Conservation (phyloP, 257 asterid genomes). For the Schizonepeta tenuifolia region DNA sequence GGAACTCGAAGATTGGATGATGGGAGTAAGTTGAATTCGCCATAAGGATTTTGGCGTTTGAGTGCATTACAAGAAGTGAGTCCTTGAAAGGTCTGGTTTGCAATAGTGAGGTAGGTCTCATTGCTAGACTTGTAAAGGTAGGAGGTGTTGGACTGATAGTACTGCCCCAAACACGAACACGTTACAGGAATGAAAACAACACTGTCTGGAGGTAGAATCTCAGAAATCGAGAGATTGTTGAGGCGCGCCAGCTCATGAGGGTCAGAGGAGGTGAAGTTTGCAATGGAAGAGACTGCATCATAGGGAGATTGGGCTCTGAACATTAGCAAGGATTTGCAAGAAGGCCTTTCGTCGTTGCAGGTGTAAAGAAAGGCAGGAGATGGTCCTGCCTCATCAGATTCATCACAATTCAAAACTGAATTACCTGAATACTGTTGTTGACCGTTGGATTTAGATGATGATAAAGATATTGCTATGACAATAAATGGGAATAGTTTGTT, state of each 20-base stretch:
- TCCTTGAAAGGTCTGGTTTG: constrained; percentile 53
- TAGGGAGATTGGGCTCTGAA: constrained; percentile 48
- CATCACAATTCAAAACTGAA: constrained; percentile 40
- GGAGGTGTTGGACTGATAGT: constrained; percentile 65
- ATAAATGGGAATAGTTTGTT: constrained; percentile 23
- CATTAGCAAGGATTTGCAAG: constrained; percentile 55
- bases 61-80: constrained; percentile 65
- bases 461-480: constrained; percentile 25
- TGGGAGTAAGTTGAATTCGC: constrained; percentile 15
- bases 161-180: constrained; percentile 61
- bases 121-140: constrained; percentile 28
- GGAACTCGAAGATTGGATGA: constrained; percentile 54
- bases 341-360: constrained; percentile 45
- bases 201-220: constrained; percentile 35
- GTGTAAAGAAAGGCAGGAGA: constrained; percentile 53
- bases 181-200: constrained; percentile 59
- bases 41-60: constrained; percentile 42
- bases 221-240: constrained; percentile 50
- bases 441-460: constrained; percentile 34
- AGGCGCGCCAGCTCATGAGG: constrained; percentile 41
- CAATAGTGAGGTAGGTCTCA: constrained; percentile 51
- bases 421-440: constrained; percentile 59
- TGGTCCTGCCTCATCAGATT: constrained; percentile 42
- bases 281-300: constrained; percentile 50
- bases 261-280: constrained; percentile 55